Evolutionary conservation across 257 asterid genomes (phyloP).

Genomic region (Gynochthodes officinalis): DNA sequence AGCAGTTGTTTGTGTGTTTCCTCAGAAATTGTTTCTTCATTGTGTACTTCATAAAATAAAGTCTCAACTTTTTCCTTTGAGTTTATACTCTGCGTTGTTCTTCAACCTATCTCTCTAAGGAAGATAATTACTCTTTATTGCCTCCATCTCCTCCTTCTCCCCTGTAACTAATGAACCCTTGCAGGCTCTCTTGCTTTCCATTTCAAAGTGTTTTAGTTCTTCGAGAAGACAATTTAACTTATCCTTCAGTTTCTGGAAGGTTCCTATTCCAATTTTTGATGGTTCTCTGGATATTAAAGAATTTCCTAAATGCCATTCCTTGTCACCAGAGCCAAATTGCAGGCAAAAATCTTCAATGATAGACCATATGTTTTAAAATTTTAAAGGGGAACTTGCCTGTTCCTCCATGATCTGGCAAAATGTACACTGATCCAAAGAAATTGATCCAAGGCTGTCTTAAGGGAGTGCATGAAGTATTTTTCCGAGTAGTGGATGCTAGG

Average conservation of each 20-base stretch:
- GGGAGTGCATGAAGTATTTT: neutral
- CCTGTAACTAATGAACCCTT: too few relatives aligned
- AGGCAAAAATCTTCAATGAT: neutral
- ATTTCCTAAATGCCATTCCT: neutral
- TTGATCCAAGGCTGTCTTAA: neutral
- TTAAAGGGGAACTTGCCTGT: neutral
- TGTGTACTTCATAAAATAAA: too few relatives aligned
- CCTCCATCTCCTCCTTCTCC: neutral
- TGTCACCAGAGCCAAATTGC: neutral
- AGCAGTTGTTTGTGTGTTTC: neutral
- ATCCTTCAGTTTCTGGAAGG: neutral
- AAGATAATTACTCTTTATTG: too few relatives aligned
- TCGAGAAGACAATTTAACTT: neutral
- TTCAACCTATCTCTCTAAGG: too few relatives aligned
- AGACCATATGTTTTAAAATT: neutral
- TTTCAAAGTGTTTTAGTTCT: neutral
- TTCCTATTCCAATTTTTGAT: neutral
- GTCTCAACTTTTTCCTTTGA: neutral
- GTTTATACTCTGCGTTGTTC: too few relatives aligned
- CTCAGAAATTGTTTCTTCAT: neutral
- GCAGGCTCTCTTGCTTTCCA: neutral
- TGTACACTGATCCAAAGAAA: neutral
- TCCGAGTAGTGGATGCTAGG: neutral
- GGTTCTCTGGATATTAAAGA: neutral
- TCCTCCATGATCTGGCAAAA: neutral